phyloP scores from a whole-genome alignment of 805 yeast species.

The Metschnikowia picachoensis region DNA sequence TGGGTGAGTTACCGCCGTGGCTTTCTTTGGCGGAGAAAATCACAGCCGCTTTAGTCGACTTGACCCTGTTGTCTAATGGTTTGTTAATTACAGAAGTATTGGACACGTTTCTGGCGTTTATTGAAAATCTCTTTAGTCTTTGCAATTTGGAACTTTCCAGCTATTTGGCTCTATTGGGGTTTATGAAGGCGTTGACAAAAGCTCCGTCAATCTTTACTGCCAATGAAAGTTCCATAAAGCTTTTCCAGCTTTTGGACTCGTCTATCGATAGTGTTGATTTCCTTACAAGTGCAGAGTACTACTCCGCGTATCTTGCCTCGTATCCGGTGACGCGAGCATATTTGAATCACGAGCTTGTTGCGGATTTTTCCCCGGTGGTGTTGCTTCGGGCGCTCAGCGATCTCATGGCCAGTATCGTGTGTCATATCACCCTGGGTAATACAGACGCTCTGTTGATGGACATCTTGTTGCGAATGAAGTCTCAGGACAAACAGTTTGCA shows the following conservation, averaged over 20 bases:
- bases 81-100: slow-evolving; percentile 23
- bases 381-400: slow-evolving; percentile 33
- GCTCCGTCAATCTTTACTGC: slow-evolving; percentile 26
- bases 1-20: slow-evolving; percentile 32
- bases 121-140: slow-evolving; percentile 22
- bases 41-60: slow-evolving; percentile 30
- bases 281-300: slow-evolving; percentile 33
- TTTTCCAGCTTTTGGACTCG: slow-evolving; percentile 32
- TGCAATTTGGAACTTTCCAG: slow-evolving; percentile 23
- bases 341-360: slow-evolving; percentile 25
- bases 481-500: slow-evolving; percentile 15
- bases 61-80: slow-evolving; percentile 25
- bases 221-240: slow-evolving; percentile 23
- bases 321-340: slow-evolving; percentile 13
- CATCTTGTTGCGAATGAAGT: slow-evolving; percentile 24
- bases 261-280: slow-evolving; percentile 38
- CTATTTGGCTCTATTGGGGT: slow-evolving; percentile 36
- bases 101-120: slow-evolving; percentile 26
- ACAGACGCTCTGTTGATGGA: slow-evolving; percentile 21
- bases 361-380: slow-evolving; percentile 33
- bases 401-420: slow-evolving; percentile 33
- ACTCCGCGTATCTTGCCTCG: slow-evolving; percentile 17
- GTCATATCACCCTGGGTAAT: slow-evolving; percentile 22
- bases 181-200: slow-evolving; percentile 27
- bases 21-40: slow-evolving; percentile 29